A percentile compares a stretch with the other conserved stretches of the same genome.
Evolutionary conservation across 306 rosid species (phyloP).

Genomic region (Cicer judaicum): DNA sequence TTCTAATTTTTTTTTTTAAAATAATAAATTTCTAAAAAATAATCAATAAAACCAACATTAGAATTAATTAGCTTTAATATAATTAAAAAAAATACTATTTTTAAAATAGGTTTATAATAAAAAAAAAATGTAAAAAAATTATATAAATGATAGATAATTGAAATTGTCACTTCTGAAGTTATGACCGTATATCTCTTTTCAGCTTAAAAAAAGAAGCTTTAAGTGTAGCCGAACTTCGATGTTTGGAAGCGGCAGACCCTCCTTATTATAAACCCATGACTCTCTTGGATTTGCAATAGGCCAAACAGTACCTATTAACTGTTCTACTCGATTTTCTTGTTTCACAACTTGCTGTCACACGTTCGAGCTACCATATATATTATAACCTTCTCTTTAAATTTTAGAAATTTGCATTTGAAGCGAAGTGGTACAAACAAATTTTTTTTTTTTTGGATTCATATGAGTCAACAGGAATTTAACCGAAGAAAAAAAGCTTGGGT

Average conservation of each 20-base stretch:
- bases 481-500: slow-evolving; percentile 28
- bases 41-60: too few relatives aligned
- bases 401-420: slow-evolving; percentile 23
- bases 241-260: slow-evolving; percentile 43
- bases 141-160: too few relatives aligned
- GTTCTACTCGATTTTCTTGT: neutral
- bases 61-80: too few relatives aligned
- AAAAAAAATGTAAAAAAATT: too few relatives aligned
- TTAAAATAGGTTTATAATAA: too few relatives aligned
- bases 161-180: too few relatives aligned
- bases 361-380: neutral
- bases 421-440: neutral
- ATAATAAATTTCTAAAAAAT: too few relatives aligned
- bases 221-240: neutral
- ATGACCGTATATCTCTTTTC: too few relatives aligned
- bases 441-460: neutral
- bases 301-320: slow-evolving; percentile 13
- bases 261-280: slow-evolving; percentile 40
- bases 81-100: too few relatives aligned
- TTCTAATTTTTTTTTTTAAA: too few relatives aligned
- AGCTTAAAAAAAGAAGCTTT: neutral
- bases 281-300: slow-evolving; percentile 8
- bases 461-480: slow-evolving; percentile 17
- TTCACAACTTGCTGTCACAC: neutral
- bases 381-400: neutral